Conservation (phyloP, 345 rosid species). For the Psidium guajava region DNA sequence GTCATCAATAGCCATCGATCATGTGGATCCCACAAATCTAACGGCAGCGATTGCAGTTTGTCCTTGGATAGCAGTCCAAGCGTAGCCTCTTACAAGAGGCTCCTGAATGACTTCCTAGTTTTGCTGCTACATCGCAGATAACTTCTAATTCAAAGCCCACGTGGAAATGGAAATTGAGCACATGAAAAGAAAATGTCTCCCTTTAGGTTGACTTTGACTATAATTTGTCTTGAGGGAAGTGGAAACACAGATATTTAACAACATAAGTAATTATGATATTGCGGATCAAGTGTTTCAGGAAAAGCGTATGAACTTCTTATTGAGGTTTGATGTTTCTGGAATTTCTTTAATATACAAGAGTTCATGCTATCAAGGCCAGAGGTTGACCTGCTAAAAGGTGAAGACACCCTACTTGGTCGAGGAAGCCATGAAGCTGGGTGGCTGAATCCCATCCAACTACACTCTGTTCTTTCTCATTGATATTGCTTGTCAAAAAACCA, state of each 20-base stretch:
- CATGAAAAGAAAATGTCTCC: neutral
- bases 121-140: neutral
- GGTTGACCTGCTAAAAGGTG: neutral
- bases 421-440: neutral
- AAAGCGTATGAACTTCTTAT: neutral
- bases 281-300: neutral
- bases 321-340: neutral
- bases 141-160: neutral
- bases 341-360: neutral
- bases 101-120: neutral
- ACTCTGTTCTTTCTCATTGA: neutral
- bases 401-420: neutral
- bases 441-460: neutral
- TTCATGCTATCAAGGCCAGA: neutral
- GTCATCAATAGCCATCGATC: neutral
- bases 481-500: neutral
- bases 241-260: neutral
- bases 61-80: neutral
- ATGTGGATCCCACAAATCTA: neutral
- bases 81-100: neutral
- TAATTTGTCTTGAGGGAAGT: neutral
- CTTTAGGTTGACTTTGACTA: neutral
- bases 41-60: neutral
- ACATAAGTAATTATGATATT: neutral
- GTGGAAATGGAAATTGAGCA: neutral